A percentile compares a stretch with the other conserved stretches of the same genome.
These are phyloP conservation scores for Metschnikowia dekortorum DNA, from an alignment of 805 yeast genomes.

Conservation along the genomic window DNA sequence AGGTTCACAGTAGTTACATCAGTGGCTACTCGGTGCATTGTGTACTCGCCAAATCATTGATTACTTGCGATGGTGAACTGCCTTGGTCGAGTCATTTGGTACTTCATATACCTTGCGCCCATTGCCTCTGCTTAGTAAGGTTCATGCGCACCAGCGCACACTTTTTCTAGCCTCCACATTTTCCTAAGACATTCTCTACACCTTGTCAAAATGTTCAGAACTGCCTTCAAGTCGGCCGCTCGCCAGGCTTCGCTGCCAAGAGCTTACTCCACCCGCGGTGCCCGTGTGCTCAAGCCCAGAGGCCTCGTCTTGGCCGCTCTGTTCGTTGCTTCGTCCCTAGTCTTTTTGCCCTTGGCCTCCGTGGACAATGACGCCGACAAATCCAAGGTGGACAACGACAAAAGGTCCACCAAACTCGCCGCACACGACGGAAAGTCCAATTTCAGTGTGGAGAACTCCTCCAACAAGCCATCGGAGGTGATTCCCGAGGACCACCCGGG, in stretches of 20 bases:
- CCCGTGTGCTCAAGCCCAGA: not conserved
- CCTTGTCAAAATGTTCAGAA: conserved; percentile 13
- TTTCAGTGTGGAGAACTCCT: conserved; percentile 6
- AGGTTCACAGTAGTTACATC: no score
- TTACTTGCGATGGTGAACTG: no score
- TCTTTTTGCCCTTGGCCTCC: conserved; percentile 4
- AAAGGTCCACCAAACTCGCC: conserved; percentile 2
- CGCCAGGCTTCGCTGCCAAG: conserved; percentile 11
- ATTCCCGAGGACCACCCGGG: conserved; percentile 9
- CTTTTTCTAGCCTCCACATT: conserved; percentile 2
- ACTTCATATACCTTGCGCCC: no score
- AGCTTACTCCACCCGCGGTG: conserved; percentile 8
- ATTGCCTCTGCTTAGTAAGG: not conserved
- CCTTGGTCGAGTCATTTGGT: no score
- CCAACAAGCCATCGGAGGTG: conserved; percentile 5
- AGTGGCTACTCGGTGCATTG: no score
- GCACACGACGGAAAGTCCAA: conserved; percentile 6
- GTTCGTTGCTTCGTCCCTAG: conserved; percentile 7
- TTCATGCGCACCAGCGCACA: conserved; percentile 4
- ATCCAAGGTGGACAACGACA: conserved; percentile 11
- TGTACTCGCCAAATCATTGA: no score
- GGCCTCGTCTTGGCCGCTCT: conserved; percentile 7
- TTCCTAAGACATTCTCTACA: not conserved
- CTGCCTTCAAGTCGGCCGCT: conserved; percentile 10
- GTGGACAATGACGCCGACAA: conserved; percentile 14